Base-by-base conservation (phyloP, 2,329 filamentous ascomycete species). In the Claviceps digitariae region DNA sequence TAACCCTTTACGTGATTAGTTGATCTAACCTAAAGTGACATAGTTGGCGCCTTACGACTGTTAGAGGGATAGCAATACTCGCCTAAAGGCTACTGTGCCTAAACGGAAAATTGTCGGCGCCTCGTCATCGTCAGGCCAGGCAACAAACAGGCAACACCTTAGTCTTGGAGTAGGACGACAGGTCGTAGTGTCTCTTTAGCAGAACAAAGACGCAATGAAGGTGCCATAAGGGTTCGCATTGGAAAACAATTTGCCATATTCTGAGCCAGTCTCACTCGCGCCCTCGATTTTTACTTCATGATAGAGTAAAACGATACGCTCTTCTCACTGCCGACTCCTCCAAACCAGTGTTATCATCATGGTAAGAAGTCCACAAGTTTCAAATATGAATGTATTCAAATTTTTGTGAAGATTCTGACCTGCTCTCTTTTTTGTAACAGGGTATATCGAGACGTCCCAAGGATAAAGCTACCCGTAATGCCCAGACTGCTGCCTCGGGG, bases 401-500 rank as follows among this genome's bases (percentile, higher is more conserved):
- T 36, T 36, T 15, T 34, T 17, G 17, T 25, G 7, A 10, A 50
- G 49, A 51, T 48, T 34, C 34, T 54, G 40, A 50, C 31, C 53
- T 52, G 29, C 40, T 10, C 25, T 31, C 31, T 48, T n/a, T 15
- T 29, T 6, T 38, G 21, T 20, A 46, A 29, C 54, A 71, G 69
- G 69, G 63, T 64, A 67, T 70, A 62, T 68, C 69, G 55, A 61
- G 66, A 61, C 67, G 69, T 60, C 68, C 69, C 53, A 72, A 70
- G 63, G 67, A 70, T 57, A 71, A 69, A 57, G 60, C 64, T 54
- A 65, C 63, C 48, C 62, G 65, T 23, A 61, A 60, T 58, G 74
- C 69, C 52, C 67, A 69, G 55, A 64, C 69, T 56, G 69, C 69
- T 54, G 65, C 66, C 43, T 68, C 67, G 53, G 67, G 65, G 57